Evolutionary conservation across 768 basidiomycete genomes (phyloP).

Genomic region (Lactarius pseudohatsudake): DNA sequence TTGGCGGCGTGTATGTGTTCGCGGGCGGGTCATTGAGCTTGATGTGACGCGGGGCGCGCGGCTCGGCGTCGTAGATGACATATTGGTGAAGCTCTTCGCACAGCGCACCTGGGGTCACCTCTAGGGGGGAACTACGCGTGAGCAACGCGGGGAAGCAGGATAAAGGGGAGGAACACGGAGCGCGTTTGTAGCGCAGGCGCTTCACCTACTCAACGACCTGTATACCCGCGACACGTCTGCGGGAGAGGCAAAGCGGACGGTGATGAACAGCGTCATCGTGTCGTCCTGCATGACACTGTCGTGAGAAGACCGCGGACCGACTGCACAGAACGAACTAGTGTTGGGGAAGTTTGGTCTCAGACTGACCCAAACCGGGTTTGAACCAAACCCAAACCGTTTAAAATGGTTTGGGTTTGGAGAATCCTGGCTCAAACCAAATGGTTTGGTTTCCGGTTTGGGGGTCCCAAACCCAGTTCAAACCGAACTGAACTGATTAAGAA

Average conservation of each 20-base stretch:
- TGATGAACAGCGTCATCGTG: conserved; percentile 78
- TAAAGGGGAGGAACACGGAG: conserved; percentile 35
- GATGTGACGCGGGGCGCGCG: conserved; percentile 55
- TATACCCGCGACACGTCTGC: conserved; percentile 74
- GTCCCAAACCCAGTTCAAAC: no score
- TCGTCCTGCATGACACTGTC: conserved; percentile 52
- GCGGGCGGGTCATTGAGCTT: conserved; percentile 52
- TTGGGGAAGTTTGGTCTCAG: no score
- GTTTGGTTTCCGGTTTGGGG: no score
- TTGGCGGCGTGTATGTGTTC: conserved; percentile 62
- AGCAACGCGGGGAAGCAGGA: background rate
- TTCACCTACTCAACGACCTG: conserved; percentile 80
- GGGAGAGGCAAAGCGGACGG: conserved; percentile 61
- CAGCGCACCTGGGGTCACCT: conserved; percentile 38
- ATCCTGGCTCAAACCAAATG: no score
- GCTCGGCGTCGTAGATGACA: conserved; percentile 62
- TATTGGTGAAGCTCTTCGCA: conserved; percentile 73
- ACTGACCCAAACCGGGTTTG: no score
- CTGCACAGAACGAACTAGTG: no score
- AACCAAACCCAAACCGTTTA: no score
- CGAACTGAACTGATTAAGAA: no score
- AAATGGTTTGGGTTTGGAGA: no score
- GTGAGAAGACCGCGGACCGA: background rate
- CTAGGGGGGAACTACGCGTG: background rate
- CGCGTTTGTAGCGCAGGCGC: conserved; percentile 72